Evolutionary conservation across 1,284 basidiomycete species (phyloP), one percentile per base, ranked within the genome.

Genomic region (Psilocybe mexicana): DNA sequence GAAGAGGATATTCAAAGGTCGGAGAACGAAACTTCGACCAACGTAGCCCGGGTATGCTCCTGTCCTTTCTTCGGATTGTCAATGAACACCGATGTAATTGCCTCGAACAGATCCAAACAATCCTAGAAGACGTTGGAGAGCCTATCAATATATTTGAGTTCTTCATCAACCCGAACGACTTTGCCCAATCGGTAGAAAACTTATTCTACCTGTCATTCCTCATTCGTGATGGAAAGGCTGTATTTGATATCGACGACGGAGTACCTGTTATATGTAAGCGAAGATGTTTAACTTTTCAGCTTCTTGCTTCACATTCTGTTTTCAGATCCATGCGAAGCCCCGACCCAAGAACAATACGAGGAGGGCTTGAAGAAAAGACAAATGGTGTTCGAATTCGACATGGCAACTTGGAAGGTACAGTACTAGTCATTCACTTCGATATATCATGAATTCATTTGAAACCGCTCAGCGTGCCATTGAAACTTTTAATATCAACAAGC

Each of bases 151-250:
- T 96, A 23, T 96, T 96, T 77, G 75, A 79, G 60, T 92, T 97
- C 67, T 82, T 95, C 48, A 77, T 96, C 60, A 95, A 97, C 67
- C 94, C 94, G 6, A 72, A 87, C 35, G 89, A 93, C 65, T 97
- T 94, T 67, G 88, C 88, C 0, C 94, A 97, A 70, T 93, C 93
- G 0, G 92, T 97, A 23, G 94, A 97, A 73, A 97, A 97, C 69
- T 78, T 96, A 23, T 97, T 97, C 71, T 93, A 96, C 67, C 80
- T 96, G 1, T 94, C 94, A 0, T 97, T 97, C 73, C 78, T 96
- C 53, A 90, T 97, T 50, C 81, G 91, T 46, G 93, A 96, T 65
- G 92, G 89, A 11, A 86, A 85, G 67, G 92, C 87, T 48, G 85
- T 87, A 4, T 77, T 93, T 45, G 84, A 90, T 63, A 81, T 82